Evolutionary conservation across 1,139 yeast genomes (phyloP).

Genomic region (Blastobotrys petasosporus): DNA sequence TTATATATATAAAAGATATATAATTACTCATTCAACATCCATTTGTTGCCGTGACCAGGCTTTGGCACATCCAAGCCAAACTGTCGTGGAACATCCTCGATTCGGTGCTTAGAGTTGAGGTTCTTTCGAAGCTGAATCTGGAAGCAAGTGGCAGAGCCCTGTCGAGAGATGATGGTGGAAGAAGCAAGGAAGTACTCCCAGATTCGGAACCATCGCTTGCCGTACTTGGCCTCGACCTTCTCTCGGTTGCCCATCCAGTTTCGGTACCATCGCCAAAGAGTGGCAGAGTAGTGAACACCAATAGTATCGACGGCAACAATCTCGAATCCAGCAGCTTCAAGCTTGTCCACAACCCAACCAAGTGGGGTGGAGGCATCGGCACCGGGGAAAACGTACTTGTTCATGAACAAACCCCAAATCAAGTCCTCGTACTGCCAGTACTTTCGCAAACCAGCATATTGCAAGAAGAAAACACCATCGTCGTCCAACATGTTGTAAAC

Average conservation of each 20-base stretch:
- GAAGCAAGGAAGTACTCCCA: constrained; percentile 89
- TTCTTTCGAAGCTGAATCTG: constrained; percentile 90
- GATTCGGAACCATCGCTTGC: constrained; percentile 85
- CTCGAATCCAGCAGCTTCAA: constrained; percentile 85
- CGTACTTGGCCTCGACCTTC: constrained; percentile 71
- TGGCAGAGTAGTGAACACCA: constrained; percentile 89
- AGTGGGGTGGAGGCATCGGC: constrained; percentile 96
- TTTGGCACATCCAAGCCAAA: constrained; percentile 68
- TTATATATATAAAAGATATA: background rate
- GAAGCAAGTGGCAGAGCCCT: constrained; percentile 89
- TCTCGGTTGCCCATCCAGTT: constrained; percentile 89
- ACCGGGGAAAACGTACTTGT: constrained; percentile 95
- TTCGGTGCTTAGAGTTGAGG: constrained; percentile 75
- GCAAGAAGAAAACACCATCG: constrained; percentile 82
- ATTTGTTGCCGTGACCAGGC: constrained; percentile 43
- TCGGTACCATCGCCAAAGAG: constrained; percentile 92
- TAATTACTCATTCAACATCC: constrained; percentile 36
- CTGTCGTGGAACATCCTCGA: constrained; percentile 74
- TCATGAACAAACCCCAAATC: constrained; percentile 93
- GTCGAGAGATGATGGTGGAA: constrained; percentile 80
- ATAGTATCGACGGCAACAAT: constrained; percentile 78
- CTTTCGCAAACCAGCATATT: constrained; percentile 88
- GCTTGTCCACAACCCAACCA: constrained; percentile 68
- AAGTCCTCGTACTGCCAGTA: constrained; percentile 93
- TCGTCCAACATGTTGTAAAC: constrained; percentile 84